A percentile compares a stretch with the other conserved stretches of the same genome.
These are phyloP conservation scores for Diaporthe amygdali DNA, from an alignment of 2,329 filamentous ascomycete species.

Conservation along the genomic window DNA sequence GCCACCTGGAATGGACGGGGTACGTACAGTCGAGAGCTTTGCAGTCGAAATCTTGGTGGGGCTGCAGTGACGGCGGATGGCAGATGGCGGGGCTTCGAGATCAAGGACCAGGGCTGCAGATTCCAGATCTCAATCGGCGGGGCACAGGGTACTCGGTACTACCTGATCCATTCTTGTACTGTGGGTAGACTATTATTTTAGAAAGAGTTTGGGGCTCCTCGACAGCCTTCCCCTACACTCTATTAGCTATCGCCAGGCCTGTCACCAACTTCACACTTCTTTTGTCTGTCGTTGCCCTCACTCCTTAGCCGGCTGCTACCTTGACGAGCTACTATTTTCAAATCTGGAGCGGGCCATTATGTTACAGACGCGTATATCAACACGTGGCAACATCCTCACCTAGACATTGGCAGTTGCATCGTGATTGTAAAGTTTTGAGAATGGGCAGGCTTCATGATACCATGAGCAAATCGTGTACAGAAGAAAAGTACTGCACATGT, in stretches of 20 bases:
- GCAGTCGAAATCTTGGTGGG: constrained; percentile 14
- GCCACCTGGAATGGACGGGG: neutral
- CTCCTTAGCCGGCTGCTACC: no score
- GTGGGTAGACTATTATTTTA: no score
- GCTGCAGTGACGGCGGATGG: neutral
- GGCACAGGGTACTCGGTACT: neutral
- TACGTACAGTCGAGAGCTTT: constrained; percentile 1
- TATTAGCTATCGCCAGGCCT: no score
- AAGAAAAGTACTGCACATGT: neutral
- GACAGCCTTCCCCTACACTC: no score
- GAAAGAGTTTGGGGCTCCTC: no score
- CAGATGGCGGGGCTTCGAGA: neutral
- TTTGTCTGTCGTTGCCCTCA: no score
- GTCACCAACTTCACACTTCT: no score
- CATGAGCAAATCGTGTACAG: neutral
- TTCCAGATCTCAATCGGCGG: neutral
- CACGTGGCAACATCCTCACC: neutral
- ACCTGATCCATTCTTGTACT: neutral
- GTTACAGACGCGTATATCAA: neutral
- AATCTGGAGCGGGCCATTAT: no score
- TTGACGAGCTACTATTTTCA: neutral
- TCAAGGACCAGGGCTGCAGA: neutral
- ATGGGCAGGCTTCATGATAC: no score
- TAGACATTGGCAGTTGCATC: neutral
- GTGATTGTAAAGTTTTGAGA: neutral